Conservation (phyloP, 306 rosid genomes). For the Sicyos baderoa region DNA sequence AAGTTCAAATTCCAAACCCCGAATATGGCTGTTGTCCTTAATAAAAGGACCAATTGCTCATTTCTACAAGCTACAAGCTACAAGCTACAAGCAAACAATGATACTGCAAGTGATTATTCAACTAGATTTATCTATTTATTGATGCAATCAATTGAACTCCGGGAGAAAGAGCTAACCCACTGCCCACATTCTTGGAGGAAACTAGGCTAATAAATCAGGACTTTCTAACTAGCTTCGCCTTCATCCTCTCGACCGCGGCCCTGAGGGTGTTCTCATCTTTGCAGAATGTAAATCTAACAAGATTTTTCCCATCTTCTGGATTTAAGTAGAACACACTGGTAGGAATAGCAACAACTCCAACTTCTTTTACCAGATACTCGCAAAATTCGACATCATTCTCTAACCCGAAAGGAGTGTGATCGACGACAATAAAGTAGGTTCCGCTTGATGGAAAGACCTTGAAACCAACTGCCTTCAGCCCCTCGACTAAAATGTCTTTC, state of each 20-base stretch:
- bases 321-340: conserved; percentile 82
- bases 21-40: too few relatives aligned
- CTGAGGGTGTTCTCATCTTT: conserved; percentile 80
- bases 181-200: too few relatives aligned
- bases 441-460: conserved; percentile 78
- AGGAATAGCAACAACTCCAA: conserved; percentile 93
- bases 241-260: conserved; percentile 87
- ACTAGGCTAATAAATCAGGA: not conserved
- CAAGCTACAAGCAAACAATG: too few relatives aligned
- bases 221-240: conserved; percentile 47
- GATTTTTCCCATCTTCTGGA: conserved; percentile 91
- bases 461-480: conserved; percentile 75
- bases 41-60: too few relatives aligned
- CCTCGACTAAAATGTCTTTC: conserved; percentile 74
- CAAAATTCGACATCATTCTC: conserved; percentile 74
- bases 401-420: conserved; percentile 87
- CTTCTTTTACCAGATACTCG: conserved; percentile 80
- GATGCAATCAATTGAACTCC: too few relatives aligned
- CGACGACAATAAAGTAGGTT: conserved; percentile 82
- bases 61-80: too few relatives aligned
- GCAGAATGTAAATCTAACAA: conserved; percentile 81
- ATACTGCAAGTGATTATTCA: too few relatives aligned
- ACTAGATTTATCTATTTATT: too few relatives aligned
- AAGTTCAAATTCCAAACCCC: too few relatives aligned
- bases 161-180: too few relatives aligned